Base-by-base conservation (phyloP, 75 land plant genomes). In the Selaginella moellendorffii region DNA sequence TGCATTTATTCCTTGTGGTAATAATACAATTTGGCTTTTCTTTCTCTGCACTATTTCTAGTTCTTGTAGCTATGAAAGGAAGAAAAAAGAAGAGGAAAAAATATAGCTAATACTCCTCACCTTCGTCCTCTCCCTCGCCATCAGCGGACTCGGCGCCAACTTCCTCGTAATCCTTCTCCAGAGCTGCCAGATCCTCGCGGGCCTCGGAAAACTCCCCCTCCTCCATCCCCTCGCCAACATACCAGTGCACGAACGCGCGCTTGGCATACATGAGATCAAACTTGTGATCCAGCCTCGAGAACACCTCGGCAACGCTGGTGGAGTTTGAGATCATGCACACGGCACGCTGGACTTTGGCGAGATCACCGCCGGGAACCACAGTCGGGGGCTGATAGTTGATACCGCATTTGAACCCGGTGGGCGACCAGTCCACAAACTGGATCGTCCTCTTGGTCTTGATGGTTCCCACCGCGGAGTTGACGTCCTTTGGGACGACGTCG, bases 221-320 rank as follows among this genome's bases (percentile, higher is more conserved):
- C 54, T 78, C 84, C 84, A 82, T 82, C 18, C 83, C 83, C 76
- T 81, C 83, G 9, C 85, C 85, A 9, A 83, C 84, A 46, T 83
- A 83, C 85, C 85, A 83, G 62, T 83, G 84, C 19, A 84, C 86
- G 54, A 84, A 84, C 19, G 86, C 86, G 29, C 84, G 75, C 68
- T 82, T 82, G 2, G 83, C 73, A 24, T 82, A 82, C 84, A 82
- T 82, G 46, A 82, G 77, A 64, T 78, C 80, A 42, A 78, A 78
- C 72, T 73, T 78, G 69, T 69, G 69, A 63, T 78, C 80, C 21
- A 78, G 70, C 12, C 80, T 42, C 0, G 81, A 79, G 71, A 79
- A 75, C 52, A 79, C 78, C 64, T 79, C 80, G 0, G 79, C 76
- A 10, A 77, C 79, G 28, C 69, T 68, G 17, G 79, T 77, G 65